phyloP scores from a whole-genome alignment of 1,284 basidiomycete genomes.

The Tilletia indica region DNA sequence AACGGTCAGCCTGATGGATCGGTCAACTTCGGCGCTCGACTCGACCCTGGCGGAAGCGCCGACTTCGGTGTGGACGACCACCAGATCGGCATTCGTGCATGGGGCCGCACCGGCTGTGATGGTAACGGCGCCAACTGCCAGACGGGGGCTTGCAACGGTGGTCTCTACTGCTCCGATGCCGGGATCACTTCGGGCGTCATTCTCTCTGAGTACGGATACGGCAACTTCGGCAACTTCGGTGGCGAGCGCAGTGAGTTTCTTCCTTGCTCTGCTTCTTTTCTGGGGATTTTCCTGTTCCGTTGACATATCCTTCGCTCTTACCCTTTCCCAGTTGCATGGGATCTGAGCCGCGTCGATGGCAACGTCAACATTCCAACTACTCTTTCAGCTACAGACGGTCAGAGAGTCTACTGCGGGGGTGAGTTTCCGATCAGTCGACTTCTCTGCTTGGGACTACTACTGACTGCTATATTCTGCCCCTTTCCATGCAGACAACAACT shows the following conservation, averaged over 20 bases:
- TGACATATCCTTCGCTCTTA: too few species aligned
- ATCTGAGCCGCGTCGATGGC: slow-evolving; percentile 26
- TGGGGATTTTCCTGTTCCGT: too few species aligned
- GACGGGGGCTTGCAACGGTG: slow-evolving; percentile 31
- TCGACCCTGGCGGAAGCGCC: slow-evolving; percentile 20
- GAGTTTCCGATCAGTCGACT: background rate
- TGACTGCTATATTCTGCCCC: background rate
- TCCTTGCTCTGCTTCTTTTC: too few species aligned
- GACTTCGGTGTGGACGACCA: slow-evolving; percentile 24
- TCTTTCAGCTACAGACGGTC: slow-evolving; percentile 9
- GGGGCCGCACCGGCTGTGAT: slow-evolving; percentile 37
- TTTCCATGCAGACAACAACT: slow-evolving; percentile 5
- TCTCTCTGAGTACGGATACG: slow-evolving; percentile 24
- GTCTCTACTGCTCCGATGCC: slow-evolving; percentile 27
- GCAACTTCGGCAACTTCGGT: slow-evolving; percentile 10
- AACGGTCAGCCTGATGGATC: slow-evolving; percentile 31
- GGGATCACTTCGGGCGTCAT: slow-evolving; percentile 31
- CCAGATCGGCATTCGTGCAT: slow-evolving; percentile 29
- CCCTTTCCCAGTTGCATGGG: slow-evolving; percentile 22
- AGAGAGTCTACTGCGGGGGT: slow-evolving; percentile 17
- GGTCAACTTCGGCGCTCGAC: slow-evolving; percentile 23
- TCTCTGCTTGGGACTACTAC: background rate
- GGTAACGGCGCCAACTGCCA: slow-evolving; percentile 29
- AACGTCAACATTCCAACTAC: slow-evolving; percentile 25
- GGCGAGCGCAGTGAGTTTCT: slow-evolving; percentile 7